phyloP scores from a whole-genome alignment of 1,284 basidiomycete species.

The Coniophora puteana region DNA sequence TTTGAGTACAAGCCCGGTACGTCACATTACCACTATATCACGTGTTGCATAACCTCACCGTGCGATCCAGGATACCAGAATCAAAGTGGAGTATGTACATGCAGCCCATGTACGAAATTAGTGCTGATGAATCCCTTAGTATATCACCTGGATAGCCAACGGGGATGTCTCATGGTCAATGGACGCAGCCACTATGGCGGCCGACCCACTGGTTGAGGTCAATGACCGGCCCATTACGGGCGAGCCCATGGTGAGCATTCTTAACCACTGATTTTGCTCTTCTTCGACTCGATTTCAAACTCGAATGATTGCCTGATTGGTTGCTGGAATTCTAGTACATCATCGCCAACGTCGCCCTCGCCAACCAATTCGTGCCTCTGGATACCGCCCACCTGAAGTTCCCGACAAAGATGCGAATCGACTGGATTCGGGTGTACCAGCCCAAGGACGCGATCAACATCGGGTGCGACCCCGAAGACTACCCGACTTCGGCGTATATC shows the following conservation, averaged over 20 bases:
- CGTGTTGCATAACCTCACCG: slow-evolving; percentile 59
- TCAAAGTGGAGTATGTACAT: slow-evolving; percentile 20
- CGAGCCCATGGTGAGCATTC: slow-evolving; percentile 72
- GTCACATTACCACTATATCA: slow-evolving; percentile 54
- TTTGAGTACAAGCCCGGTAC: slow-evolving; percentile 54
- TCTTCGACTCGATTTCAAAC: neutral
- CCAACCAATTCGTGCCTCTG: slow-evolving; percentile 69
- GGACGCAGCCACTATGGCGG: slow-evolving; percentile 65
- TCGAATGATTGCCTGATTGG: slow-evolving; percentile 5
- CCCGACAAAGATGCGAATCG: slow-evolving; percentile 70
- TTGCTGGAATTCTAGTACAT: slow-evolving; percentile 49
- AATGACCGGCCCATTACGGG: slow-evolving; percentile 72
- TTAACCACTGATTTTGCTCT: slow-evolving; percentile 13
- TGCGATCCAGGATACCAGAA: slow-evolving; percentile 40
- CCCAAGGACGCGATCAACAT: slow-evolving; percentile 63
- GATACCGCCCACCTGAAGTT: slow-evolving; percentile 65
- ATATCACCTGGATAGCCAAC: slow-evolving; percentile 78
- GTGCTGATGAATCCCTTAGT: slow-evolving; percentile 37
- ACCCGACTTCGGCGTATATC: slow-evolving; percentile 78
- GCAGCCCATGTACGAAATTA: slow-evolving; percentile 17
- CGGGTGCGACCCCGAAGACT: slow-evolving; percentile 78
- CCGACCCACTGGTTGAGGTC: slow-evolving; percentile 66
- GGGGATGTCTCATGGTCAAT: slow-evolving; percentile 74
- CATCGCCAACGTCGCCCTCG: slow-evolving; percentile 81
- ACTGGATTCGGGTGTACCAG: slow-evolving; percentile 86